Evolutionary conservation across 1,139 yeast species (phyloP).

Genomic region (Fermentozyma sake): DNA sequence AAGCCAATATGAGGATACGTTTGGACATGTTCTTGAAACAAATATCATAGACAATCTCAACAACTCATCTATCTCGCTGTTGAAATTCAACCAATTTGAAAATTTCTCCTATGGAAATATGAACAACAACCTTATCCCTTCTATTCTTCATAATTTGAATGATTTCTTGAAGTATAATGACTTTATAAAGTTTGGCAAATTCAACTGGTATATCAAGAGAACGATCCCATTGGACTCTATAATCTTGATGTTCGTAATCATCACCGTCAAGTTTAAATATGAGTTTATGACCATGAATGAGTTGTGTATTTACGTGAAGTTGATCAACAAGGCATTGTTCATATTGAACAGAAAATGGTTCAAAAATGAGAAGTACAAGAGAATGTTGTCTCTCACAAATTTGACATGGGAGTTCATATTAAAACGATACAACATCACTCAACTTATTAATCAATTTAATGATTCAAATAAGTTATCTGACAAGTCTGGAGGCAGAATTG

Average conservation of each 20-base stretch:
- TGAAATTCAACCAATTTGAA: slow-evolving; percentile 31
- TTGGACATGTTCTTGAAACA: slow-evolving; percentile 35
- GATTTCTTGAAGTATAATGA: slow-evolving; percentile 49
- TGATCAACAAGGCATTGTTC: slow-evolving; percentile 41
- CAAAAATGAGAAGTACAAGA: slow-evolving; percentile 43
- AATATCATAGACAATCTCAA: slow-evolving; percentile 36
- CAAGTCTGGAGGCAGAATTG: slow-evolving; percentile 14
- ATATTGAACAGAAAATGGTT: slow-evolving; percentile 44
- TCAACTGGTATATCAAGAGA: slow-evolving; percentile 57
- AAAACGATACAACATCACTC: slow-evolving; percentile 31
- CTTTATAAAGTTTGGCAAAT: slow-evolving; percentile 45
- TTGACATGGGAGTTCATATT: slow-evolving; percentile 43
- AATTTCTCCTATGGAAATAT: slow-evolving; percentile 46
- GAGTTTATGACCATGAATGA: slow-evolving; percentile 32
- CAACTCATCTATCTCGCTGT: slow-evolving; percentile 31
- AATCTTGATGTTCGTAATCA: slow-evolving; percentile 47
- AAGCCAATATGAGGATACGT: slow-evolving; percentile 40
- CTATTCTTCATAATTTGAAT: slow-evolving; percentile 53
- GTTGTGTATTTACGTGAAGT: slow-evolving; percentile 31
- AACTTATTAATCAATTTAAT: slow-evolving; percentile 26
- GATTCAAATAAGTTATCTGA: slow-evolving; percentile 13
- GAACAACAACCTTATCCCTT: slow-evolving; percentile 50
- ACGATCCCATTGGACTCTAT: slow-evolving; percentile 60
- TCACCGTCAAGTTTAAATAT: slow-evolving; percentile 50
- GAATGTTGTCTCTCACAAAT: slow-evolving; percentile 42